Base-by-base conservation (phyloP, 495 filamentous ascomycete genomes). In the Chaetomium fimeti region DNA sequence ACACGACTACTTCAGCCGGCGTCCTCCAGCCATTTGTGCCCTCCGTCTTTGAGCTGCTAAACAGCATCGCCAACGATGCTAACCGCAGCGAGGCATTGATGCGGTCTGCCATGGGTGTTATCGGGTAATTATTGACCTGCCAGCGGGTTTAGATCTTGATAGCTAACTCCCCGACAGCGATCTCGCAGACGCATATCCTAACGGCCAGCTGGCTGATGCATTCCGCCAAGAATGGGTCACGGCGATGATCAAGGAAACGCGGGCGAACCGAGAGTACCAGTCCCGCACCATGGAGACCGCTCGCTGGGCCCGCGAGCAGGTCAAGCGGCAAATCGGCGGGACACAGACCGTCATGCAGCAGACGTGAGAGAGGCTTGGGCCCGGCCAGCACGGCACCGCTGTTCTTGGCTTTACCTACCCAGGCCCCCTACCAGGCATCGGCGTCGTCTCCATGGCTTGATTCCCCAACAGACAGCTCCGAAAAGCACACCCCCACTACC, bases 281-380 rank as follows among this genome's bases (percentile, higher is more conserved):
- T 48, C 81, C 20, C 90, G 92, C 57, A 98, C 94, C 7, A 87
- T 91, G 64, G 92, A 97, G 32, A 98, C 93, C 22, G 94, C 94
- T 70, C 89, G 94, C 57, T 98, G 94, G 94, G 92, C 94, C 63
- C 88, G 94, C 43, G 95, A 98, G 80, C 92, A 97, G 72, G 92
- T 98, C 72, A 97, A 97, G 83, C 88, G 91, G 66, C 94, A 98
- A 75, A 85, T 89, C 58, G 81, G 82, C 32, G 83, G 83, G 62
- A 71, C 75, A 27, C 71, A 79, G 62, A 72, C 69, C 42, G 74
- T 80, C 62, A 82, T 83, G 78, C 72, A 71, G 28, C 76, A 80
- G 64, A 78, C 78, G 45, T 81, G 78, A 82, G 45, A 82, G 45
- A 42, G 28, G 36, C 25, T 49, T 20, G 27, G 55, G 22, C 9